Percentiles rank a stretch among this genome's conserved stretches.
These are phyloP conservation scores for Penicillium sp. DNA, from an alignment of 2,329 filamentous ascomycete genomes.

Conservation along the genomic window DNA sequence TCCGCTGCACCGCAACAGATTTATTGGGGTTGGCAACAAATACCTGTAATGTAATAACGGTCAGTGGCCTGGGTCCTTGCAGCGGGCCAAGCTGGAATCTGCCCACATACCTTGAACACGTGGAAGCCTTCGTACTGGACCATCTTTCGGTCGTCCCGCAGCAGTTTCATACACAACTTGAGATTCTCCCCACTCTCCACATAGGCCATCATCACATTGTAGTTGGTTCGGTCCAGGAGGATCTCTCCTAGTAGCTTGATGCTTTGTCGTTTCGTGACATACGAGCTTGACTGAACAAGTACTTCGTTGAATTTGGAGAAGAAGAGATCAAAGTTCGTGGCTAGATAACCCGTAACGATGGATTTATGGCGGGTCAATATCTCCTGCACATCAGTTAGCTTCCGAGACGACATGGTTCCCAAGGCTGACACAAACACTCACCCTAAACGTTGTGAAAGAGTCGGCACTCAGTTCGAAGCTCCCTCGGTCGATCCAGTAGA, in stretches of 20 bases:
- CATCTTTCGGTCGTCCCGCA: slow-evolving; percentile 95
- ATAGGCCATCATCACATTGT: slow-evolving; percentile 95
- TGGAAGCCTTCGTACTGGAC: slow-evolving; percentile 99
- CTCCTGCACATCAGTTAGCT: slow-evolving; percentile 52
- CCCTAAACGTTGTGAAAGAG: slow-evolving; percentile 92
- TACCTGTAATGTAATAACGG: no score
- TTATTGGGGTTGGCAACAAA: slow-evolving; percentile 99
- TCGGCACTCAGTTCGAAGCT: slow-evolving; percentile 95
- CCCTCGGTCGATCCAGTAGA: slow-evolving; percentile 92
- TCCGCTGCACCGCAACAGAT: slow-evolving; percentile 88
- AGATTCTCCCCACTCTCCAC: slow-evolving; percentile 91
- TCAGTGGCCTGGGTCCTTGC: no score
- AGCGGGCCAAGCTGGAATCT: no score
- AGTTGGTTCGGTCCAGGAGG: slow-evolving; percentile 86
- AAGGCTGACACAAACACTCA: no score
- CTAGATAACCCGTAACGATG: slow-evolving; percentile 77
- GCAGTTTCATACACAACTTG: slow-evolving; percentile 95
- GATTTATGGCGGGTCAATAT: slow-evolving; percentile 91
- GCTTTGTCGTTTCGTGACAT: slow-evolving; percentile 94
- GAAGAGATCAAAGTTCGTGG: slow-evolving; percentile 85
- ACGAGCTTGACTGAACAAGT: slow-evolving; percentile 83
- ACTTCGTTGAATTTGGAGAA: slow-evolving; percentile 82
- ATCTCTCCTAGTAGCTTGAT: slow-evolving; percentile 96
- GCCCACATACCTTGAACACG: slow-evolving; percentile 70
- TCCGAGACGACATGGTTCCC: no score